Base-by-base conservation (phyloP, 257 asterid genomes). In the Ocimum tenuiflorum region DNA sequence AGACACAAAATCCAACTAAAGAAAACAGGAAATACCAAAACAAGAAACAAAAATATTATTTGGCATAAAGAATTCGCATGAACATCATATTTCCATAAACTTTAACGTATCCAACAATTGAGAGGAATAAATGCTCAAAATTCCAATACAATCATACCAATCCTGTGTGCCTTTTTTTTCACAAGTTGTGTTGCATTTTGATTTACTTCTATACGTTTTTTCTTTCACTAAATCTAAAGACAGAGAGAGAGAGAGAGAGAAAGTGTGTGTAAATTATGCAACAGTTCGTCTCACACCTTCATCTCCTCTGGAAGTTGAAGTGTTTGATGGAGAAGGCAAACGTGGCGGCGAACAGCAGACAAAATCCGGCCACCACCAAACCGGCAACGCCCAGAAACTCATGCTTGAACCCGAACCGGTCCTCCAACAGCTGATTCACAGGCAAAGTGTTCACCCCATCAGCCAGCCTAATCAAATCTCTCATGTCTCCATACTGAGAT, bases 291-390 rank as follows among this genome's bases (percentile, higher is more conserved):
- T 31, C 36, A 31, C 36, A 31, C 5, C 79, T 65, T 74, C 82
- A 86, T 76, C 91, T 85, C 82, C 85, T 83, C 60, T 89, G 96
- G 81, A 85, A 86, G 77, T 89, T 86, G 80, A 86, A 85, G 82
- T 38, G 70, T 68, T 77, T 89, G 75, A 89, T 85, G 4, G 96
- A 84, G 19, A 85, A 80, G 33, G 88, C 94, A 73, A 87, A 89
- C 48, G 84, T 87, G 45, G 80, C 72, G n/a, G 89, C 95, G 49
- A 87, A 89, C 18, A 85, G 7, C 2, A 79, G 9, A 53, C 95
- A 87, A 67, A 89, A 86, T 33, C 85, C 82, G 33, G 74, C 71
- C 43, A 86, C 89, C 9, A 78, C 81, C n/a, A 85, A 7, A 55
- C 85, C 87, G 51, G 94, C 92, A 39, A 84, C 24, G 17, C 88